Evolutionary conservation across 2,329 filamentous ascomycete genomes (phyloP), one percentile per base, ranked within the genome.

Genomic region (Biscogniauxia sp.): DNA sequence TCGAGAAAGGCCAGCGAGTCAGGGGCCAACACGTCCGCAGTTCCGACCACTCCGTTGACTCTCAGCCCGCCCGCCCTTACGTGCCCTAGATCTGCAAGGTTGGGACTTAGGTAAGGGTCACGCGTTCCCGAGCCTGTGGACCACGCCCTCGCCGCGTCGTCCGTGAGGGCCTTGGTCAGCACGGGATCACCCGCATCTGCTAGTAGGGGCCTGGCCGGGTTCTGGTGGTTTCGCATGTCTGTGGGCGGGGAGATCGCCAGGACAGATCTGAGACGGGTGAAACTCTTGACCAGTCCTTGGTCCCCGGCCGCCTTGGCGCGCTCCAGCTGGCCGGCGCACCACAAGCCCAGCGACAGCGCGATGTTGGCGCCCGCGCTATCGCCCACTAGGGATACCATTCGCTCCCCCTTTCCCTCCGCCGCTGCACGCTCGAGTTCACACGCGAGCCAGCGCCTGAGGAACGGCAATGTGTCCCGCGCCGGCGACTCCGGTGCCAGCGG

Each of bases 311-410:
- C 50, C 75, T 72, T 19, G 82, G 60, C 0, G 74, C 68, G 45
- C 82, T 70, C 0, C 70, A 62, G 56, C 49, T 63, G 51, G 51
- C 61, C 58, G 13, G 63, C 66, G 57, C 60, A 64, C 66, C 66
- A 68, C 70, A 64, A 57, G 0, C 68, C 71, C 0, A 73, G 61
- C 9, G 69, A 68, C 0, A 85, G 71, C 0, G 79, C 76, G 3
- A 86, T 74, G 61, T 86, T 87, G 0, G 78, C 84, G 0, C 84
- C 84, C 0, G 83, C 80, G 0, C 81, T 84, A 58, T 87, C 84
- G 0, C 84, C 84, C 0, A 78, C 79, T 1, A 86, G 73, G 1
- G 81, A 76, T 0, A 85, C 74, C 1, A 69, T 74, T 57, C 84
- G 79, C 2, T 71, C 28, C 4, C 11, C 28, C 28, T 13, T 9